phyloP scores from a whole-genome alignment of 371 early-diverging fungal species.

The Syncephalastrum contaminatum region DNA sequence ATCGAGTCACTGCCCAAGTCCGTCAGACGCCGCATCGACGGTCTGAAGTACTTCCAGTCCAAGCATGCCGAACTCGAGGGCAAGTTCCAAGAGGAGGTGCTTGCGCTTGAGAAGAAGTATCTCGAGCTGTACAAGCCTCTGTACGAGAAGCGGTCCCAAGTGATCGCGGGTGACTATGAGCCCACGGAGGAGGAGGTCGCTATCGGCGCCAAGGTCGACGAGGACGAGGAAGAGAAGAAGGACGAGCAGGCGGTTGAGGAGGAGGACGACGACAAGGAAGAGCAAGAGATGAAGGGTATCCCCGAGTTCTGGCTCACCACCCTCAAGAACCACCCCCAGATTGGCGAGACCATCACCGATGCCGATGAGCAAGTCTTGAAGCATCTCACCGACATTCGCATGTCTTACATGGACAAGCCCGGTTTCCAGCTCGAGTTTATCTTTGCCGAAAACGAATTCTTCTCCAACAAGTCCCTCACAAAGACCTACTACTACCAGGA shows the following conservation, averaged over 20 bases:
- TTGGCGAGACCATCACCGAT: conserved; percentile 83
- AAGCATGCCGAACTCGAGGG: conserved; percentile 81
- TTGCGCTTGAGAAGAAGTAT: conserved; percentile 94
- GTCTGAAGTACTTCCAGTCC: conserved; percentile 80
- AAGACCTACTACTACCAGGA: conserved; percentile 92
- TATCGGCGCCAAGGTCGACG: conserved; percentile 61
- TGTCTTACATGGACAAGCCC: conserved; percentile 78
- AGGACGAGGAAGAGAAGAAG: conserved; percentile 49
- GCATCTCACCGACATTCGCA: conserved; percentile 81
- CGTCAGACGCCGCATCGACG: conserved; percentile 83
- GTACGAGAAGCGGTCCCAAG: conserved; percentile 81
- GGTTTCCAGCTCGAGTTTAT: conserved; percentile 94
- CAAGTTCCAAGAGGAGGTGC: conserved; percentile 87
- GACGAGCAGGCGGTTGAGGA: conserved; percentile 29
- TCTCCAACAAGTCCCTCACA: conserved; percentile 79
- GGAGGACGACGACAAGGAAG: conserved; percentile 33
- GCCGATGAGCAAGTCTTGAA: conserved; percentile 85
- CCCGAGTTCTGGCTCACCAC: conserved; percentile 95
- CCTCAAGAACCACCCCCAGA: conserved; percentile 80
- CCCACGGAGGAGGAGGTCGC: conserved; percentile 85
- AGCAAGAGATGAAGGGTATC: conserved; percentile 32
- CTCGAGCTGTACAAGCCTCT: conserved; percentile 80
- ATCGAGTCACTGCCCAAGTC: conserved; percentile 72
- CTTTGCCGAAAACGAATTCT: conserved; percentile 87
- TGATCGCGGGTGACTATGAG: conserved; percentile 79